Percentiles rank a stretch among this genome's conserved stretches.
phyloP scores from a whole-genome alignment of 2,329 filamentous ascomycete genomes.

The Colletotrichum lupini region DNA sequence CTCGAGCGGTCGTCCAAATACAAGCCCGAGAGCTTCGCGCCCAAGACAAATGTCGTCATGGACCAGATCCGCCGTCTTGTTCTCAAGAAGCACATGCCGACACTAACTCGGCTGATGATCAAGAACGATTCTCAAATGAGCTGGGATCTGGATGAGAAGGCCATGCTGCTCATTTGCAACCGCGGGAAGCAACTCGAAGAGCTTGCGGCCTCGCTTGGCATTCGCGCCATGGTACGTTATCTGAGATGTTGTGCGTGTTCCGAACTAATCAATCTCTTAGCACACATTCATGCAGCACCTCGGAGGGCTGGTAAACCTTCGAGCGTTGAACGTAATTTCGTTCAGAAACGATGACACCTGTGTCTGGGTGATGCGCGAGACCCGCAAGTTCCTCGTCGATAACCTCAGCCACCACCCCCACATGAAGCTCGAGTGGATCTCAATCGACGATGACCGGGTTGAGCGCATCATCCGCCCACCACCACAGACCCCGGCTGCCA shows the following conservation, averaged over 20 bases:
- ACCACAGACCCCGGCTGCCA: conserved; percentile 41
- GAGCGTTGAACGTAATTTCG: conserved; percentile 65
- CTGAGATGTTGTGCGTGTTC: not conserved
- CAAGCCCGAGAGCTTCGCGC: conserved; percentile 64
- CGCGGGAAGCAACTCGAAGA: conserved; percentile 63
- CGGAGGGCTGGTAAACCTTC: conserved; percentile 57
- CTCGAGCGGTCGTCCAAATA: conserved; percentile 64
- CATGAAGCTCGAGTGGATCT: conserved; percentile 68
- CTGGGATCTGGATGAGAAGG: conserved; percentile 70
- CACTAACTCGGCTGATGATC: conserved; percentile 68
- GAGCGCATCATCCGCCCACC: conserved; percentile 59
- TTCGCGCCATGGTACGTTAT: conserved; percentile 63
- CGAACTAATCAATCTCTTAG: conserved; percentile 47
- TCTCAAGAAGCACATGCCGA: conserved; percentile 67
- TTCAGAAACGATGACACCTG: conserved; percentile 68
- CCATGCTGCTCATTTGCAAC: conserved; percentile 63
- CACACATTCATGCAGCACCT: conserved; percentile 68
- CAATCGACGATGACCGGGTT: conserved; percentile 62
- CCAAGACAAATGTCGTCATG: conserved; percentile 61
- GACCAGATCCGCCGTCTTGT: conserved; percentile 68
- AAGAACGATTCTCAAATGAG: conserved; percentile 63
- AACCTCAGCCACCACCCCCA: conserved; percentile 65
- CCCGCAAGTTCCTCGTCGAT: conserved; percentile 68
- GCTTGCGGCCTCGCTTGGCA: conserved; percentile 65
- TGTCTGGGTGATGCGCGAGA: conserved; percentile 66